These are phyloP conservation scores for Endoconidiophora polonica DNA, from an alignment of 2,329 filamentous ascomycete species.

Conservation along the genomic window DNA sequence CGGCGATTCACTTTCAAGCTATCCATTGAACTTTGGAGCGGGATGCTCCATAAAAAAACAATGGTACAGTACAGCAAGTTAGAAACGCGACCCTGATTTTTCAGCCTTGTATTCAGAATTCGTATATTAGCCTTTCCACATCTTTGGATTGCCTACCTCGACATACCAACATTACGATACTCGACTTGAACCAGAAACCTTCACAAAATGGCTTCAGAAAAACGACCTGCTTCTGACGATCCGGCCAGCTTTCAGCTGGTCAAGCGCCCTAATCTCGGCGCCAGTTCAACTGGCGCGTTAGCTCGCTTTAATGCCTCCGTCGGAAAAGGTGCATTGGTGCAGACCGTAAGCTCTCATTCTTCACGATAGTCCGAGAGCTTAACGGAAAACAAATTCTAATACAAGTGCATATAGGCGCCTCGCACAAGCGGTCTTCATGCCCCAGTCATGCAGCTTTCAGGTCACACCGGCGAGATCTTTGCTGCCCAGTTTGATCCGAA, in stretches of 20 bases:
- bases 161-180: too few relatives aligned
- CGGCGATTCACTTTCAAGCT: not conserved
- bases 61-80: not conserved
- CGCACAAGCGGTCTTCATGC: constrained; percentile 73
- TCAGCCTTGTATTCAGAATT: constrained; percentile 11
- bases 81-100: constrained; percentile 1
- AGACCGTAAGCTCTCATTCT: constrained; percentile 26
- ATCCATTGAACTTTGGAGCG: not conserved
- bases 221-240: constrained; percentile 74
- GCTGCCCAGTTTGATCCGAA: constrained; percentile 77
- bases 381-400: not conserved
- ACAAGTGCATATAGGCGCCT: constrained; percentile 37
- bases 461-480: constrained; percentile 75
- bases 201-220: constrained; percentile 64
- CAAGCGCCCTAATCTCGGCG: constrained; percentile 63
- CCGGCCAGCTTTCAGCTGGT: constrained; percentile 69
- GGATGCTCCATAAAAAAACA: constrained; percentile 9
- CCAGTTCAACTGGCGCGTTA: constrained; percentile 30
- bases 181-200: not conserved
- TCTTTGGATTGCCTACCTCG: not conserved
- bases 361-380: not conserved
- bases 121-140: constrained; percentile 1
- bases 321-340: constrained; percentile 29
- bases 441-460: constrained; percentile 84
- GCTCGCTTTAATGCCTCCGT: constrained; percentile 34